These are phyloP conservation scores for Colletotrichum brevisporum DNA, from an alignment of 2,329 filamentous ascomycete species.

Conservation along the genomic window DNA sequence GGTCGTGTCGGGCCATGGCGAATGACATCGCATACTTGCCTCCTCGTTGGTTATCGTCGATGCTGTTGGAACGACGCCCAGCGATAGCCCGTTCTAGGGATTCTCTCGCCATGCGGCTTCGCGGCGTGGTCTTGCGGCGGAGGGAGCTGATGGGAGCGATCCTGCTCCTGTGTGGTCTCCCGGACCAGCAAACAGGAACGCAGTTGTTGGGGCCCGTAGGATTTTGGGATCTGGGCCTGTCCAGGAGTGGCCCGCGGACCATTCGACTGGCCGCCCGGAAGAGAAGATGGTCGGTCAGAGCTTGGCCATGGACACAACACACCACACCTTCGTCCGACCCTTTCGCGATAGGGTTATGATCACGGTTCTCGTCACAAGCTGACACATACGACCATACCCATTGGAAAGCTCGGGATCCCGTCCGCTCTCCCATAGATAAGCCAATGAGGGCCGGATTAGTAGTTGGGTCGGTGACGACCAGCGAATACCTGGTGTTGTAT, in stretches of 20 bases:
- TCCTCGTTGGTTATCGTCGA: background rate
- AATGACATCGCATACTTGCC: background rate
- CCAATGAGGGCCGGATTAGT: too few species aligned
- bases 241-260: background rate
- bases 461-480: too few species aligned
- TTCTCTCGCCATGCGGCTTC: slow-evolving; percentile 4
- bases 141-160: background rate
- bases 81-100: background rate
- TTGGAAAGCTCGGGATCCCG: too few species aligned
- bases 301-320: too few species aligned
- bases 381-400: too few species aligned
- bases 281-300: too few species aligned
- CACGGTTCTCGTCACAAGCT: rapidly evolving
- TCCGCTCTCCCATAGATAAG: too few species aligned
- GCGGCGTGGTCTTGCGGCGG: slow-evolving; percentile 29
- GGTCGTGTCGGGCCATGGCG: background rate
- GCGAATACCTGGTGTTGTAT: too few species aligned
- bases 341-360: too few species aligned
- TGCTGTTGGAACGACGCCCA: background rate
- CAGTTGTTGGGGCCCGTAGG: background rate
- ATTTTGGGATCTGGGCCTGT: background rate
- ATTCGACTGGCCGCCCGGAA: too few species aligned
- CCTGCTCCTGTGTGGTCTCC: background rate
- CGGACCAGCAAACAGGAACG: background rate
- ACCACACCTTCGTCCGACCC: too few species aligned